Evolutionary conservation across 192 early-diverging fungal genomes (phyloP).

Genomic region (Rhizophagus clarus): DNA sequence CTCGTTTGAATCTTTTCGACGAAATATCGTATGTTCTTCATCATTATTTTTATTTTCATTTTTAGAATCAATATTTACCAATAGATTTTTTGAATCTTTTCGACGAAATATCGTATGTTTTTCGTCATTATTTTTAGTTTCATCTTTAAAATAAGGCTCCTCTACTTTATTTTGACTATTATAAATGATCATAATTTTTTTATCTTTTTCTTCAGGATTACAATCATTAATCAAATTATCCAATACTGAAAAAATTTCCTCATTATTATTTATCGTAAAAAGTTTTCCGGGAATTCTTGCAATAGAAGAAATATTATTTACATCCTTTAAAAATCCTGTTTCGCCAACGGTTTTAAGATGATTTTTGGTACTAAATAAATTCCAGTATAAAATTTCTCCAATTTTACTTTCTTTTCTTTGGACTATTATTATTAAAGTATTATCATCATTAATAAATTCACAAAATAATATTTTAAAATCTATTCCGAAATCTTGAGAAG

Average conservation of each 20-base stretch:
- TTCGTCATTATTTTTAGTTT: too few relatives aligned
- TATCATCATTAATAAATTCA: neutral
- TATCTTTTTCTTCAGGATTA: neutral
- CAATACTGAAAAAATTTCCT: neutral
- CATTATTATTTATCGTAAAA: neutral
- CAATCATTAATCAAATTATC: neutral
- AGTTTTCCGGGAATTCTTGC: neutral
- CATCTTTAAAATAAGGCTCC: too few relatives aligned
- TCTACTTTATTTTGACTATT: neutral
- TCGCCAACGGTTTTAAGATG: neutral
- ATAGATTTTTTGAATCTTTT: too few relatives aligned
- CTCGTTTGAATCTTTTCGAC: neutral
- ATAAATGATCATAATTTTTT: neutral
- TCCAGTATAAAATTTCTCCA: neutral
- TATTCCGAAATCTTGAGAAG: neutral
- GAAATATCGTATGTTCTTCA: neutral
- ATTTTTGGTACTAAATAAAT: neutral
- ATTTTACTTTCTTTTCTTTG: neutral
- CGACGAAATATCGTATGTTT: too few relatives aligned
- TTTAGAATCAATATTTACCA: too few relatives aligned
- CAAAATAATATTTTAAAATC: neutral
- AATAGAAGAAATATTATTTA: neutral
- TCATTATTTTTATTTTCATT: neutral
- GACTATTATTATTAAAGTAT: neutral
- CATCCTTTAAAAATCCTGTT: neutral